Evolutionary conservation across 495 filamentous ascomycete genomes (phyloP).

Genomic region (Podospora sp.): DNA sequence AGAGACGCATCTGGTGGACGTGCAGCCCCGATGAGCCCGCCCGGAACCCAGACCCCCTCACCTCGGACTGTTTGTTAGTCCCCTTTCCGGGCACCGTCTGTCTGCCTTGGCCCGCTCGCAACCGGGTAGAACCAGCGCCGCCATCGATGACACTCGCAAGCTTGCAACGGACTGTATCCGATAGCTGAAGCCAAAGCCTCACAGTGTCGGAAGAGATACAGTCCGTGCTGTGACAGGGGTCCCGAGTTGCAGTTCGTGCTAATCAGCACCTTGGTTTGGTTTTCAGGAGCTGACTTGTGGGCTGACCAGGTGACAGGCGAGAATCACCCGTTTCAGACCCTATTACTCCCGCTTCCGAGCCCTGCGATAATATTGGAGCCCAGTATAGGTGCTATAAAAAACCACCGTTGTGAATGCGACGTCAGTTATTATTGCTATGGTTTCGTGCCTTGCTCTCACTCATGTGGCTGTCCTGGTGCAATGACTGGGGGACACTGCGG

Average conservation of each 20-base stretch:
- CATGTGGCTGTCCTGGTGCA: background rate
- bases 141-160: background rate
- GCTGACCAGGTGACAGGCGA: conserved; percentile 1
- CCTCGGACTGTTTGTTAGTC: background rate
- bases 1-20: conserved; percentile 8
- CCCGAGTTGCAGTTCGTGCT: background rate
- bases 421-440: background rate
- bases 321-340: conserved; percentile 18
- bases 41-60: background rate
- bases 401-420: background rate
- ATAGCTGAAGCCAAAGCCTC: background rate
- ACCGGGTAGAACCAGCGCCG: background rate
- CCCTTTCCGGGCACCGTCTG: background rate
- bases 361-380: background rate
- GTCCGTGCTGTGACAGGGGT: conserved; percentile 16
- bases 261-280: background rate
- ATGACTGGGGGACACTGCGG: background rate
- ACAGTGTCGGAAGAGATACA: conserved; percentile 9
- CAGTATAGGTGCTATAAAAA: conserved; percentile 11
- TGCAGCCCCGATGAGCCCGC: conserved; percentile 12
- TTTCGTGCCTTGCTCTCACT: background rate
- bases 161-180: background rate
- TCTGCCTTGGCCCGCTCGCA: background rate
- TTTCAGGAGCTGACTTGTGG: conserved; percentile 5
- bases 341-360: background rate